Evolutionary conservation across 2,329 filamentous ascomycete genomes (phyloP).

Genomic region (Colletotrichum euphorbiae): DNA sequence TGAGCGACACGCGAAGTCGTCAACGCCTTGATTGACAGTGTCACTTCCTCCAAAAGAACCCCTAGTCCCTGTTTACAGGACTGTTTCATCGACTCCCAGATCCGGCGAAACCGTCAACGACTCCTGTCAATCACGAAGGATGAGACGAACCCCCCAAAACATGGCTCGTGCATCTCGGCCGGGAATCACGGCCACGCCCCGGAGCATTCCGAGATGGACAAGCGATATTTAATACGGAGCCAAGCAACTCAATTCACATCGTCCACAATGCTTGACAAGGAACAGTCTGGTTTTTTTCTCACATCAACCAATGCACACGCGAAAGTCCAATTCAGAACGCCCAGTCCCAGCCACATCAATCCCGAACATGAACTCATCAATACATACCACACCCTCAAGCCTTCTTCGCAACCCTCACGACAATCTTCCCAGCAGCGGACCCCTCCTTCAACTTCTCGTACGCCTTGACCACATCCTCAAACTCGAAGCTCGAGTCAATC

Average conservation of each 20-base stretch:
- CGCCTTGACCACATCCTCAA: conserved; percentile 67
- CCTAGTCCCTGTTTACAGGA: no score
- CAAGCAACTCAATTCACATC: conserved; percentile 12
- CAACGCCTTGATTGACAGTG: no score
- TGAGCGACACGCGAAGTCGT: no score
- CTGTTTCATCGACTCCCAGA: no score
- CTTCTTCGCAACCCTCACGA: conserved; percentile 50
- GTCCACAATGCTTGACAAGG: not conserved
- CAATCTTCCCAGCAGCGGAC: conserved; percentile 70
- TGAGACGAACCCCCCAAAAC: not conserved
- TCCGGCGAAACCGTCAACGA: no score
- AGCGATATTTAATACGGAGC: conserved; percentile 1
- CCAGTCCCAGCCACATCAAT: no score
- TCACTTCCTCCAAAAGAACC: no score
- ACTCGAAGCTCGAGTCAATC: conserved; percentile 66
- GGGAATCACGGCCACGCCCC: not conserved
- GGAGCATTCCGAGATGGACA: not conserved
- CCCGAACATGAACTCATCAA: no score
- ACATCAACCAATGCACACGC: no score
- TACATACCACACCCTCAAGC: conserved; percentile 5
- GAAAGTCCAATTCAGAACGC: no score
- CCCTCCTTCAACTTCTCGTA: conserved; percentile 70
- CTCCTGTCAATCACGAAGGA: not conserved
- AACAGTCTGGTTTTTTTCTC: not conserved
- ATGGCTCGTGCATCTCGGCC: conserved; percentile 14